Percentiles rank a stretch among this genome's conserved stretches.
These are phyloP conservation scores for Botrytis elliptica DNA, from an alignment of 2,329 filamentous ascomycete species.

Conservation along the genomic window DNA sequence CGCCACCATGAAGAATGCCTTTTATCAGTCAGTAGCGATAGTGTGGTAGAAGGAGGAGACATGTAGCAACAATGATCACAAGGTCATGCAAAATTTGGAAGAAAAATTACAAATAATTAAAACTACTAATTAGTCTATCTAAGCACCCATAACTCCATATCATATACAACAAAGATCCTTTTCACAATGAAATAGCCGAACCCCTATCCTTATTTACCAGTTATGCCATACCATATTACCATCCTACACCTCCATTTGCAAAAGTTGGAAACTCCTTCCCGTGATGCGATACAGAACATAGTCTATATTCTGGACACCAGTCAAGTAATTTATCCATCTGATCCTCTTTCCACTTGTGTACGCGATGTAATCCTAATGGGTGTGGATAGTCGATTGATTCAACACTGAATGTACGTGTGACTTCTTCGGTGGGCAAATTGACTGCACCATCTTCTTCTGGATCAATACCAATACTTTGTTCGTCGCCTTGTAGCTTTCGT, in stretches of 20 bases:
- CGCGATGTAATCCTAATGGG: slow-evolving; percentile 38
- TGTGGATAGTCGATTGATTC: slow-evolving; percentile 38
- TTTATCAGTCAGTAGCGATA: background rate
- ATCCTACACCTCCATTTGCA: slow-evolving; percentile 12
- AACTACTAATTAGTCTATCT: background rate
- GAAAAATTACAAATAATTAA: background rate
- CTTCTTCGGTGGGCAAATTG: slow-evolving; percentile 35
- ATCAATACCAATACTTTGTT: slow-evolving; percentile 28
- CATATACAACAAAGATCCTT: slow-evolving; percentile 5
- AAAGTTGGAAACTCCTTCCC: slow-evolving; percentile 12
- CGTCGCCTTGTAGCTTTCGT: slow-evolving; percentile 27
- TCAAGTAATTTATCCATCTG: slow-evolving; percentile 29
- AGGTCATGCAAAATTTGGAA: background rate
- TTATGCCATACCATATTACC: background rate
- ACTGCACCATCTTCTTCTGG: slow-evolving; percentile 30
- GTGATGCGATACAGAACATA: slow-evolving; percentile 26
- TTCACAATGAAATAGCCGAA: slow-evolving; percentile 14
- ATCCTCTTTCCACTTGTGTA: slow-evolving; percentile 33
- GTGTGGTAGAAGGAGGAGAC: background rate
- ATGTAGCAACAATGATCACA: background rate
- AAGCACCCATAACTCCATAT: background rate
- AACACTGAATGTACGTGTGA: slow-evolving; percentile 37
- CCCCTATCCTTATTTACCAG: slow-evolving; percentile 5
- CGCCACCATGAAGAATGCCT: background rate
- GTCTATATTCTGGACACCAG: slow-evolving; percentile 35